Evolutionary conservation across 2,329 filamentous ascomycete species (phyloP), one percentile per base, ranked within the genome.

Genomic region (Apiospora pterosperma): DNA sequence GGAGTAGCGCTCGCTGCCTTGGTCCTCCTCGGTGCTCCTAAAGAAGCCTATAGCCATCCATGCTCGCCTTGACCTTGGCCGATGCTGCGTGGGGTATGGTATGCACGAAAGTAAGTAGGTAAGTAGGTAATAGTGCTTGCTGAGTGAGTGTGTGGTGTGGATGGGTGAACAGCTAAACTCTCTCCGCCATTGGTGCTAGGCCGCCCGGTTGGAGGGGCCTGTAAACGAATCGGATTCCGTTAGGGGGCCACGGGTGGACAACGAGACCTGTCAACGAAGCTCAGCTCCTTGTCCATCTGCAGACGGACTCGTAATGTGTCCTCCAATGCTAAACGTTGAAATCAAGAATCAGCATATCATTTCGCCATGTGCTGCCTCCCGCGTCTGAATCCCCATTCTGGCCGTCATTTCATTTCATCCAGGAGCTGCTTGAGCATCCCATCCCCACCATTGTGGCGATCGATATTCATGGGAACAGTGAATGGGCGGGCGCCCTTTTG

Each of bases 371-470:
- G 44, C 16, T 52, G 25, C 16, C 25, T n/a, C 31, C 44, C 16
- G 44, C 16, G 25, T 52, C 25, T 7, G 6, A 28, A 31, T 52
- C 25, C n/a, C n/a, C 44, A 25, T 31, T 55, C 12, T 31, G 44
- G 44, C 34, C 25, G 48, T 55, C 48, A 55, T 55, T 55, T 25
- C 48, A 55, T 55, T 55, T 55, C 48, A 55, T n/a, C n/a, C n/a
- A 31, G 23, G 44, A 52, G 44, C 44, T 52, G 44, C 25, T 52
- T 8, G 48, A 31, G 48, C 48, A 55, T 55, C 48, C 28, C 48
- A 55, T 55, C 48, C 28, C 48, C 48, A 55, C 48, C 25, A 10
- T 19, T n/a, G 48, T 16, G 28, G 48, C 48, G 48, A 55, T n/a
- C n/a, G n/a, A n/a, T n/a, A n/a, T 55, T 34, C 48, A 55, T 55